These are phyloP conservation scores for Penicillium sp. DNA, from an alignment of 2,329 filamentous ascomycete species.

Conservation along the genomic window DNA sequence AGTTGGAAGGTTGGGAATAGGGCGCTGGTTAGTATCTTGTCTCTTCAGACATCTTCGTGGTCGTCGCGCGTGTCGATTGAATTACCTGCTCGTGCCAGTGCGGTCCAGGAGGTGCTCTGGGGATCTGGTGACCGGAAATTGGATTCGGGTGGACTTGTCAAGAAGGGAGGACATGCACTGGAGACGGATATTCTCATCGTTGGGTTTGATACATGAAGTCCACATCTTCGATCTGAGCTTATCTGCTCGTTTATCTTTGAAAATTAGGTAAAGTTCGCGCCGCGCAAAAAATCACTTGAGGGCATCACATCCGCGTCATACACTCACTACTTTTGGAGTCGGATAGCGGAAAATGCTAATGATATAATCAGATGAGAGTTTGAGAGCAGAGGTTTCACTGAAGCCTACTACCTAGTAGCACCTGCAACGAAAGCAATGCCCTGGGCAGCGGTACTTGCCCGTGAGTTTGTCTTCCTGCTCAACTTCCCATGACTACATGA, in stretches of 20 bases:
- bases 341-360: not conserved
- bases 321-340: not conserved
- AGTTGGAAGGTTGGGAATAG: conserved; percentile 37
- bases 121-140: conserved; percentile 6
- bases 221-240: not conserved
- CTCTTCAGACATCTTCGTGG: conserved; percentile 28
- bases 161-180: conserved; percentile 5
- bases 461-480: not conserved
- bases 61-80: conserved; percentile 6
- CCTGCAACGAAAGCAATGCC: too few relatives aligned
- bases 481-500: not conserved
- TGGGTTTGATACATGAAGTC: conserved; percentile 1
- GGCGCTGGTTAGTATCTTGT: conserved; percentile 40
- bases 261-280: too few relatives aligned
- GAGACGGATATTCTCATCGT: conserved; percentile 14
- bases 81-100: conserved; percentile 5
- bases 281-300: too few relatives aligned
- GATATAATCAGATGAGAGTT: too few relatives aligned
- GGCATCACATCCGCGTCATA: not conserved
- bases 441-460: too few relatives aligned
- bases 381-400: too few relatives aligned
- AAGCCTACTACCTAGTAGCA: too few relatives aligned
- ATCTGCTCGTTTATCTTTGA: too few relatives aligned
- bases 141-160: conserved; percentile 4
- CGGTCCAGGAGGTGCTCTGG: conserved; percentile 9